Conservation (phyloP, 139 green algal species). For the Zygnema circumcarinatum region DNA sequence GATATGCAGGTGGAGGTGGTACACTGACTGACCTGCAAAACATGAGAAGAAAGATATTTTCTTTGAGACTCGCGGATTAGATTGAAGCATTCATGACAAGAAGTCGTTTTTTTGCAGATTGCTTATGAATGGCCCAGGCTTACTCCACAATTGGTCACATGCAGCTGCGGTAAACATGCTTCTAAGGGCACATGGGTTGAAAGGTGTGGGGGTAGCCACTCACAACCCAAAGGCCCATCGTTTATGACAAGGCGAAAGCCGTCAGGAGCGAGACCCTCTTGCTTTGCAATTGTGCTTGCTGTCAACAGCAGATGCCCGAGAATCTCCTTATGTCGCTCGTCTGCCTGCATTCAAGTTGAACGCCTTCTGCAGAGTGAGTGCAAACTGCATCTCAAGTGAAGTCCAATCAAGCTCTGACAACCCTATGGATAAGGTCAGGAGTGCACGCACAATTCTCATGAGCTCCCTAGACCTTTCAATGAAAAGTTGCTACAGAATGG, state of each 20-base stretch:
- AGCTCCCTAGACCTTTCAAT: too few species aligned
- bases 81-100: neutral
- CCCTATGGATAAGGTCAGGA: too few species aligned
- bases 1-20: slow-evolving; percentile 55
- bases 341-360: slow-evolving; percentile 34
- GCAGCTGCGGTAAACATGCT: neutral
- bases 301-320: slow-evolving; percentile 48
- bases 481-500: too few species aligned
- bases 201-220: slow-evolving; percentile 2
- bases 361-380: too few species aligned
- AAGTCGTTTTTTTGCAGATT: neutral
- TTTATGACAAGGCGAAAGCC: slow-evolving; percentile 58
- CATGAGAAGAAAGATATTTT: slow-evolving; percentile 10
- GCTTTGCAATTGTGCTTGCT: slow-evolving; percentile 30
- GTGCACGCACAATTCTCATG: slow-evolving; percentile 1
- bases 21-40: slow-evolving; percentile 56
- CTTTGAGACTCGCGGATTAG: neutral
- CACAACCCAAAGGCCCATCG: slow-evolving; percentile 53
- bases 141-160: too few species aligned
- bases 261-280: slow-evolving; percentile 34
- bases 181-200: neutral
- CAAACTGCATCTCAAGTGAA: too few species aligned
- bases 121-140: too few species aligned
- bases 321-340: slow-evolving; percentile 54
- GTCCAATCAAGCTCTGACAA: too few species aligned